Evolutionary conservation across 2,329 filamentous ascomycete genomes (phyloP).

Genomic region (Talaromyces sp.): DNA sequence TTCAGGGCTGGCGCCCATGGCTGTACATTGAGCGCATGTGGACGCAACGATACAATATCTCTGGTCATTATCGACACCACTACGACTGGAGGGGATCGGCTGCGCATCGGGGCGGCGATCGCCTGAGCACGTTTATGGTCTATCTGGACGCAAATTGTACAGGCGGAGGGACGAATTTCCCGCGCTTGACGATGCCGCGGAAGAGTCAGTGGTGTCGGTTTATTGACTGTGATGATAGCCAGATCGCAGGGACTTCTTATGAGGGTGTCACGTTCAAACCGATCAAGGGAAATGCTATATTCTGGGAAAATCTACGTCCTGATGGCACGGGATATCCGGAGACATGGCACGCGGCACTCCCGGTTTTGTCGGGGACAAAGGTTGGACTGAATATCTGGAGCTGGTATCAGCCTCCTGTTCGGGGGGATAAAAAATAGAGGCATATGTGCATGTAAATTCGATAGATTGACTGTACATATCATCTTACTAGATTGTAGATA

Average conservation of each 20-base stretch:
- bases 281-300: constrained; percentile 57
- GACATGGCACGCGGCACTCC: constrained; percentile 60
- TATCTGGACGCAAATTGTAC: constrained; percentile 53
- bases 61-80: constrained; percentile 58
- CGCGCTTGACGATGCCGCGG: constrained; percentile 45
- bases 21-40: constrained; percentile 60
- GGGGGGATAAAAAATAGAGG: background rate
- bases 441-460: background rate
- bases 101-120: constrained; percentile 32
- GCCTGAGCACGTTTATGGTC: constrained; percentile 61
- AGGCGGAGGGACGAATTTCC: constrained; percentile 61
- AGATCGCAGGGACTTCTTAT: background rate
- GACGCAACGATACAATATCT: constrained; percentile 57
- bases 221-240: constrained; percentile 49
- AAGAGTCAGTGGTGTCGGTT: constrained; percentile 54
- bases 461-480: background rate
- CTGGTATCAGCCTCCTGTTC: constrained; percentile 50
- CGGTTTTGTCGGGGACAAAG: constrained; percentile 55
- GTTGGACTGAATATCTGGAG: constrained; percentile 64
- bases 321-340: constrained; percentile 57
- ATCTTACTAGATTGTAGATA: background rate
- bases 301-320: constrained; percentile 58
- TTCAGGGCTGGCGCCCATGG: constrained; percentile 59
- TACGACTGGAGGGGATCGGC: constrained; percentile 55
- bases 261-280: constrained; percentile 58